Conservation (phyloP, 208 protist species). For the Phytomonas serpens region DNA sequence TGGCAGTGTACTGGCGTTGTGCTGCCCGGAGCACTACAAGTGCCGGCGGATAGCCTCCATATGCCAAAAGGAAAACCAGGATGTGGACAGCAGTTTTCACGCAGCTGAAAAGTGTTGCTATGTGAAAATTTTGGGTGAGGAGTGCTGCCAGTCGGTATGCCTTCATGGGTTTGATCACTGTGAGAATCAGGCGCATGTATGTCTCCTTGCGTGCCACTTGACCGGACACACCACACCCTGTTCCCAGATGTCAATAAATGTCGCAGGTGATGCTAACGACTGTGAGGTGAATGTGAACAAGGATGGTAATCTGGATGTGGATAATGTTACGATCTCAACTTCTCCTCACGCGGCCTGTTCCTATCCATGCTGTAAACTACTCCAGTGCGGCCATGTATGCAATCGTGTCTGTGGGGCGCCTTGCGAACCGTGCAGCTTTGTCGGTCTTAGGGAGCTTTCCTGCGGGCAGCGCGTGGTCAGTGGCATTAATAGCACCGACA, state of each 20-base stretch:
- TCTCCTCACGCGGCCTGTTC: constrained; percentile 47
- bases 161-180: constrained; percentile 55
- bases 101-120: neutral
- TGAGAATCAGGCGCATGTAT: constrained; percentile 53
- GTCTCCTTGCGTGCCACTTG: constrained; percentile 57
- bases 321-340: neutral
- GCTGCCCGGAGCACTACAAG: constrained; percentile 71
- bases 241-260: neutral
- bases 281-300: neutral
- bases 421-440: constrained; percentile 64
- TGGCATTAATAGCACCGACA: constrained; percentile 39
- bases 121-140: constrained; percentile 42
- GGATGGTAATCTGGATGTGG: neutral
- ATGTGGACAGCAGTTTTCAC: neutral
- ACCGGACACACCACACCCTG: constrained; percentile 8
- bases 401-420: constrained; percentile 48
- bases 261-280: neutral
- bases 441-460: constrained; percentile 49
- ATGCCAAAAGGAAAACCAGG: constrained; percentile 15
- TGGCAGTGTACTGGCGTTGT: constrained; percentile 40
- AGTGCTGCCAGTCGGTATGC: constrained; percentile 53
- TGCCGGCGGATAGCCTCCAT: constrained; percentile 51
- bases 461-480: constrained; percentile 79
- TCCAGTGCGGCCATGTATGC: constrained; percentile 70
- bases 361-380: constrained; percentile 53